Evolutionary conservation across 495 filamentous ascomycete species (phyloP), one percentile per base, ranked within the genome.

Genomic region (Diplogelasinospora grovesii): DNA sequence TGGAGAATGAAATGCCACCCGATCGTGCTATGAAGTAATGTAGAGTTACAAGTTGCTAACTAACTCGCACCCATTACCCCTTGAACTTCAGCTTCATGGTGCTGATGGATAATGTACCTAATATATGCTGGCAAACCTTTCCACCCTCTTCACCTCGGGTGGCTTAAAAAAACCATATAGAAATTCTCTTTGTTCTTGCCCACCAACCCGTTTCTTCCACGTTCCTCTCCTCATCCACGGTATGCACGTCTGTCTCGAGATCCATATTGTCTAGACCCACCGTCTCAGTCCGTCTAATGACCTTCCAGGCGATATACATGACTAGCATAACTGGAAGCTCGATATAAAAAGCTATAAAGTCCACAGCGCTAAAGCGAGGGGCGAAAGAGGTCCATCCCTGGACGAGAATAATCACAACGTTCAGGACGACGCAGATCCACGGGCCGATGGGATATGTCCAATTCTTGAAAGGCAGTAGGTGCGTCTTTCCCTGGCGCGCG

Each of bases 321-420:
- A 60, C 23, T 9, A 66, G 52, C 49, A 81, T 82, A 43, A 81
- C 64, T 2, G 68, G 70, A 5, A 86, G 63, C 9, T 78, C 75
- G 41, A 79, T 67, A 37, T 85, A 69, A 46, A 73, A 77, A 19
- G 70, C 68, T 21, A 68, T 61, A 46, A 77, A 73, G 37, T 78
- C 77, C 46, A 73, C 74, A 27, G 75, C 20, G 35, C 73, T 65
- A 22, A 77, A 68, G 14, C 72, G 39, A 22, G 62, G 60, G 43
- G 78, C 81, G 50, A 75, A 81, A 65, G 53, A 43, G 20, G 61
- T 68, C 77, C 77, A 81, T 9, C 77, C 77, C 48, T 80, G 78
- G 0, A 80, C 69, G 7, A 79, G 65, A 20, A 81, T 65, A 6
- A 81, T 27, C n/a, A n/a, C n/a, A n/a, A n/a, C n/a, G n/a, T n/a